These are phyloP conservation scores for Penicillium egyptiacum DNA, from an alignment of 495 filamentous ascomycete genomes.

Conservation along the genomic window DNA sequence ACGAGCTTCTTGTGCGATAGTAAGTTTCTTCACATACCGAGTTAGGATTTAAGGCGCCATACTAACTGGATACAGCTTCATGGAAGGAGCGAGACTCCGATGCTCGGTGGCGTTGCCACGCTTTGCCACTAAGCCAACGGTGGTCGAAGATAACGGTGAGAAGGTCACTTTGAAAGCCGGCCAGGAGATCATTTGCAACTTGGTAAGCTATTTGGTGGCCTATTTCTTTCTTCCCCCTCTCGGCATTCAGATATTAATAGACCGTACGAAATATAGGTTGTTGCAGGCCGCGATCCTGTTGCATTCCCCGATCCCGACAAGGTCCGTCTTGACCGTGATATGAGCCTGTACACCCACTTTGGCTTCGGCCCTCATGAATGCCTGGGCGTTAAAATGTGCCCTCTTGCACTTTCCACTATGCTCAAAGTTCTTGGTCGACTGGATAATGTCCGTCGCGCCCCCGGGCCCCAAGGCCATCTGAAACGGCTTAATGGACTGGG, in stretches of 20 bases:
- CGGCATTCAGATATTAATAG: not conserved
- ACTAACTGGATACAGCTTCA: slow-evolving; percentile 41
- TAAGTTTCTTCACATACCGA: slow-evolving; percentile 24
- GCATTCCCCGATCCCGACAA: slow-evolving; percentile 65
- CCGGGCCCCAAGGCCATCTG: slow-evolving; percentile 64
- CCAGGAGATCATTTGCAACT: slow-evolving; percentile 49
- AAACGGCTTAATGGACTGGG: slow-evolving; percentile 60
- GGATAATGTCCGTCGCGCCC: slow-evolving; percentile 59
- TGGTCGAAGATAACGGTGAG: slow-evolving; percentile 42
- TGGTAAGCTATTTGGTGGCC: slow-evolving; percentile 32
- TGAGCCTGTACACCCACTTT: slow-evolving; percentile 65
- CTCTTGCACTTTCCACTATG: slow-evolving; percentile 63
- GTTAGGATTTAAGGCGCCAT: not conserved
- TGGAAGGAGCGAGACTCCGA: slow-evolving; percentile 61
- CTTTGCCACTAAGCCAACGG: slow-evolving; percentile 38
- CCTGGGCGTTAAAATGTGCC: slow-evolving; percentile 56
- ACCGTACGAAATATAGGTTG: slow-evolving; percentile 27
- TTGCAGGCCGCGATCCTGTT: slow-evolving; percentile 54
- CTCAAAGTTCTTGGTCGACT: slow-evolving; percentile 52
- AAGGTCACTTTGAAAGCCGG: slow-evolving; percentile 47
- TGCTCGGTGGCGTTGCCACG: slow-evolving; percentile 56
- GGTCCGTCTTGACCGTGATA: slow-evolving; percentile 62
- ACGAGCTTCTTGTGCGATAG: slow-evolving; percentile 49
- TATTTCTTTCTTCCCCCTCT: not conserved
- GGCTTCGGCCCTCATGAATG: slow-evolving; percentile 59